A percentile compares a stretch with the other conserved stretches of the same genome.
Conservation (phyloP, 2,329 filamentous ascomycete species). For the Alternaria infectoria region DNA sequence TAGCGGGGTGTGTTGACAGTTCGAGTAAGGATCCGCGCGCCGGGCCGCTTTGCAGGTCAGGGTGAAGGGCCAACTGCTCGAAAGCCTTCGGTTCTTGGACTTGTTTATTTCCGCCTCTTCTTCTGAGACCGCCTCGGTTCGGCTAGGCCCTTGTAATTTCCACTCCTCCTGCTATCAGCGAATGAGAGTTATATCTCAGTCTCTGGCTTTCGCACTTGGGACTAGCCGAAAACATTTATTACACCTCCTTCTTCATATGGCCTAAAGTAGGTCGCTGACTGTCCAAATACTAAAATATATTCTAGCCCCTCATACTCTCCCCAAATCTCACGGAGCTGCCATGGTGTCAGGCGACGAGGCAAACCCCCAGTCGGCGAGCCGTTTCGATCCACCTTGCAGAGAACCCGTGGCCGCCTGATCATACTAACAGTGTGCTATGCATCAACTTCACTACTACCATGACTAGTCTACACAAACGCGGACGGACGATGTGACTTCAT, state of each 20-base stretch:
- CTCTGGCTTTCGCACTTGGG: neutral
- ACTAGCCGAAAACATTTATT: neutral
- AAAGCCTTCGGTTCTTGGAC: neutral
- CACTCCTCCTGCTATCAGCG: neutral
- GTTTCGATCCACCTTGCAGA: neutral
- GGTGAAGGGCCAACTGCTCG: neutral
- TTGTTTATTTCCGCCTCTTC: neutral
- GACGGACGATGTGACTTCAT: neutral
- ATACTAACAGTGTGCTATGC: neutral
- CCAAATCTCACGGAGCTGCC: neutral
- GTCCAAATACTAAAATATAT: neutral
- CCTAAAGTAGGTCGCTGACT: neutral
- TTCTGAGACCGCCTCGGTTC: neutral
- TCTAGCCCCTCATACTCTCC: neutral
- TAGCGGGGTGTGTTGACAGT: neutral
- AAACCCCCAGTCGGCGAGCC: neutral
- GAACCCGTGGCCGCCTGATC: neutral
- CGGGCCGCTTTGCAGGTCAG: neutral
- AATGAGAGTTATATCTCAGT: neutral
- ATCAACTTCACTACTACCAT: neutral
- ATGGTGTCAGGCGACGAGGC: neutral
- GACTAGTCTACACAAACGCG: neutral
- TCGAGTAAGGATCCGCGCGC: neutral
- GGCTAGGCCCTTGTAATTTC: neutral
- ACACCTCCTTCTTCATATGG: constrained; percentile 1